Percentiles rank a stretch among this genome's conserved stretches.
Conservation (phyloP, 2,329 filamentous ascomycete genomes). For the Juglanconis juglandina region DNA sequence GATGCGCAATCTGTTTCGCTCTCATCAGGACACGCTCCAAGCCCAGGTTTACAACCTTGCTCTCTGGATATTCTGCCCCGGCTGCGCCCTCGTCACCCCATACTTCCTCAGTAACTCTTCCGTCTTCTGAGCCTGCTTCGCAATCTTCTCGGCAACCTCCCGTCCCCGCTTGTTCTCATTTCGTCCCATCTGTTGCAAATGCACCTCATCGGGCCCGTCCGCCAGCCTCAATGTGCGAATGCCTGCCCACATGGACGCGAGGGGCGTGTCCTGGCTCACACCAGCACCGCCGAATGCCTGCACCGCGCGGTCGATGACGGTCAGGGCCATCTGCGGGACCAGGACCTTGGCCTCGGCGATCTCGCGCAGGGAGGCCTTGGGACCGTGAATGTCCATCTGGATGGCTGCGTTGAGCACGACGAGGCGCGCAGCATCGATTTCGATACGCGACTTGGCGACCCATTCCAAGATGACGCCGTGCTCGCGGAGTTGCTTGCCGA, state of each 20-base stretch:
- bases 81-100: constrained; percentile 42
- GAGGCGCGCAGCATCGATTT: constrained; percentile 88
- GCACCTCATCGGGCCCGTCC: constrained; percentile 96
- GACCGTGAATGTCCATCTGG: constrained; percentile 85
- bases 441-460: constrained; percentile 86
- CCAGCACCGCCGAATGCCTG: constrained; percentile 90
- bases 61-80: constrained; percentile 49
- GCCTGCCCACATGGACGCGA: constrained; percentile 77
- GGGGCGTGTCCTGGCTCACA: constrained; percentile 88
- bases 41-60: constrained; percentile 39
- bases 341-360: constrained; percentile 95
- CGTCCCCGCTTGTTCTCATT: constrained; percentile 73
- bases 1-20: neutral
- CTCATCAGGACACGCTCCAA: neutral
- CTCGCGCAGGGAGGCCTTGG: constrained; percentile 86
- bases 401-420: constrained; percentile 91
- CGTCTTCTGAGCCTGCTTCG: constrained; percentile 62
- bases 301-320: constrained; percentile 89
- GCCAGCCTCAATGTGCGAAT: constrained; percentile 81
- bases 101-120: constrained; percentile 64
- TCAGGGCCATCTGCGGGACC: constrained; percentile 75
- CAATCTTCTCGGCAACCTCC: constrained; percentile 59
- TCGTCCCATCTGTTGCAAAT: constrained; percentile 73
- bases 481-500: constrained; percentile 79
- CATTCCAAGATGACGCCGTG: constrained; percentile 95